phyloP scores from a whole-genome alignment of 768 basidiomycete species.

The Trametes sanguinea region DNA sequence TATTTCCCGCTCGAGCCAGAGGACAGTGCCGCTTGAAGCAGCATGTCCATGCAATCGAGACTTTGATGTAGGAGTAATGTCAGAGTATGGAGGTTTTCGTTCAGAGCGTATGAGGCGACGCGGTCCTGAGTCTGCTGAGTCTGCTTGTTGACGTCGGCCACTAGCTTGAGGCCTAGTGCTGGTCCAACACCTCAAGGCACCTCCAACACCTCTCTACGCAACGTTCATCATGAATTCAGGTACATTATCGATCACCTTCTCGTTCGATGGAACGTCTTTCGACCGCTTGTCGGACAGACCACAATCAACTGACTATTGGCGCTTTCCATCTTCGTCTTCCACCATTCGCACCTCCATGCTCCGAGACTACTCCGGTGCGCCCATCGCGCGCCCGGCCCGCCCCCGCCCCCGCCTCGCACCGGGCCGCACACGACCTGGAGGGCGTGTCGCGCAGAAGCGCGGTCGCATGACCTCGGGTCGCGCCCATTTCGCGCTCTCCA shows the following conservation, averaged over 20 bases:
- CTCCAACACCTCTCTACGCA: too few species aligned
- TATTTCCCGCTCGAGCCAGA: constrained; percentile 53
- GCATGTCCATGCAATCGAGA: background rate
- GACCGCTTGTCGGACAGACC: background rate
- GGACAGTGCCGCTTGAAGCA: background rate
- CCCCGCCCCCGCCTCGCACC: background rate
- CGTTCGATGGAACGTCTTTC: background rate
- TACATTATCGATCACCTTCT: background rate
- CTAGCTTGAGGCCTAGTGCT: too few species aligned
- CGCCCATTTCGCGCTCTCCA: background rate
- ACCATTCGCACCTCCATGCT: background rate
- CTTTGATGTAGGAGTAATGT: background rate
- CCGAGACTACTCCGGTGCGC: constrained; percentile 4
- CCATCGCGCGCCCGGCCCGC: constrained; percentile 2
- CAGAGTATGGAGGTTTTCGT: too few species aligned
- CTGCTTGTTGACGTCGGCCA: too few species aligned
- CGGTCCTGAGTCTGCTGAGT: too few species aligned
- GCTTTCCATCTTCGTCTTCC: background rate
- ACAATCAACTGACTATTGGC: background rate
- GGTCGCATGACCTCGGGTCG: constrained; percentile 8
- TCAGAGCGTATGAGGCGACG: too few species aligned
- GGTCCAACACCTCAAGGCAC: too few species aligned
- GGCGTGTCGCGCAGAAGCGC: background rate
- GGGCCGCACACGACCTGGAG: background rate
- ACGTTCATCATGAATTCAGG: background rate